Base-by-base conservation (phyloP, 345 rosid genomes). In the Boechera divaricarpa region DNA sequence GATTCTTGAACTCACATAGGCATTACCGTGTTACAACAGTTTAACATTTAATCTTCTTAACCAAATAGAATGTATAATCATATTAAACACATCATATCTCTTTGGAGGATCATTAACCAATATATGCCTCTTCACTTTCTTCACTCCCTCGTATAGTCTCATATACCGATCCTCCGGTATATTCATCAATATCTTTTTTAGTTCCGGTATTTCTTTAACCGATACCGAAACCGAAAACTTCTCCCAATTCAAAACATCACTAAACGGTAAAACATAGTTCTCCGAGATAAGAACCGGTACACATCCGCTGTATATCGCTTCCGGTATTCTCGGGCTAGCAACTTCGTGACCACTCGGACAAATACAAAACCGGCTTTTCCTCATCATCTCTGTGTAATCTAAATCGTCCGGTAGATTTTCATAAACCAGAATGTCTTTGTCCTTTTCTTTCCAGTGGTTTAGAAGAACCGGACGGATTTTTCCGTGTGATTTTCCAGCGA, bases 281-380 rank as follows among this genome's bases (percentile, higher is more conserved):
- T 87, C 82, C 0, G 93, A 90, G 32, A 92, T 87, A 10, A 92
- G 56, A 2, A 92, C 89, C 9, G 93, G 97, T 39, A 92, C 90
- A 61, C 95, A 90, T 24, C 67, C 95, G 0, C 86, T 86, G 26
- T 90, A 92, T 28, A 92, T 88, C 0, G 95, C 87, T 70, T 92
- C 95, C 0, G 82, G 88, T 39, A 92, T 81, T 72, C 97, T 88
- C 12, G 97, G 96, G 74, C 91, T 87, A 7, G 92, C 97, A 11
- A 92, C 97, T 79, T 90, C 97, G 42, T 87, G 84, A n/a, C 97
- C 93, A 8, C 96, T 90, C 0, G 97, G 96, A 67, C 96, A 92
- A 6, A 90, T 78, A 76, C 97, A 88, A 33, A 63, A 89, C 81
- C 78, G 88, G 81, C 90, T 86, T 38, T 62, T 83, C 63, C 77